Conservation (phyloP, 192 early-diverging fungal species). For the Gaertneriomyces sp. region DNA sequence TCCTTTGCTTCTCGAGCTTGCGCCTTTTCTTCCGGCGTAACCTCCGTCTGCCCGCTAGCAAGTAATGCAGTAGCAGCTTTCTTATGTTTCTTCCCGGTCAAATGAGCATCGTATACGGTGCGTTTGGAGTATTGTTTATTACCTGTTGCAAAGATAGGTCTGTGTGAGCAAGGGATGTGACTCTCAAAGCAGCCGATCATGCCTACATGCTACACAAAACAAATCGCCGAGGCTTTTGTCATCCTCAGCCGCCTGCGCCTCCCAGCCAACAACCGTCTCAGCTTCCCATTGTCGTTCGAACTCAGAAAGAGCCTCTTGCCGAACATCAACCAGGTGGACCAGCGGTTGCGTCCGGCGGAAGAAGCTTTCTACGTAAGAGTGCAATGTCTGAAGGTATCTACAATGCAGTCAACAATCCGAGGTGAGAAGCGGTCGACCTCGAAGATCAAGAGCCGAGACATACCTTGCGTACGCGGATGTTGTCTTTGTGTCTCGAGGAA, state of each 20-base stretch:
- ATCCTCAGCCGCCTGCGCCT: conserved; percentile 24
- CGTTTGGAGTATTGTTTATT: conserved; percentile 79
- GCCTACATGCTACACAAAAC: conserved; percentile 69
- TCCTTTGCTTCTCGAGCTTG: conserved; percentile 38
- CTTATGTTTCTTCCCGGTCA: conserved; percentile 87
- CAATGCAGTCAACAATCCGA: background rate
- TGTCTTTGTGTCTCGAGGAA: conserved; percentile 57
- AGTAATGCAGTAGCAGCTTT: conserved; percentile 64
- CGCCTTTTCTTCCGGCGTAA: conserved; percentile 21
- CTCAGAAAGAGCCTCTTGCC: conserved; percentile 39
- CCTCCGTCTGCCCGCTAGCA: conserved; percentile 29
- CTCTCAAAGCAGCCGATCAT: background rate
- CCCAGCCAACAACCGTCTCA: conserved; percentile 62
- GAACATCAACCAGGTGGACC: conserved; percentile 59
- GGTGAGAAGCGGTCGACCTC: background rate
- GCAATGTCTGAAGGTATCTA: conserved; percentile 64
- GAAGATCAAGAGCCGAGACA: background rate
- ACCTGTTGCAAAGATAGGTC: conserved; percentile 33
- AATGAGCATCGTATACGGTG: conserved; percentile 79
- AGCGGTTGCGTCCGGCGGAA: conserved; percentile 73
- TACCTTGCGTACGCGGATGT: conserved; percentile 56
- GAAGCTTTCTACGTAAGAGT: conserved; percentile 69
- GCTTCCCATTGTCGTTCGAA: conserved; percentile 67
- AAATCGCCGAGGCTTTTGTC: conserved; percentile 46
- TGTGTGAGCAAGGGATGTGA: conserved; percentile 22